Base-by-base conservation (phyloP, 2,329 filamentous ascomycete species). In the Chaetomium sp. region DNA sequence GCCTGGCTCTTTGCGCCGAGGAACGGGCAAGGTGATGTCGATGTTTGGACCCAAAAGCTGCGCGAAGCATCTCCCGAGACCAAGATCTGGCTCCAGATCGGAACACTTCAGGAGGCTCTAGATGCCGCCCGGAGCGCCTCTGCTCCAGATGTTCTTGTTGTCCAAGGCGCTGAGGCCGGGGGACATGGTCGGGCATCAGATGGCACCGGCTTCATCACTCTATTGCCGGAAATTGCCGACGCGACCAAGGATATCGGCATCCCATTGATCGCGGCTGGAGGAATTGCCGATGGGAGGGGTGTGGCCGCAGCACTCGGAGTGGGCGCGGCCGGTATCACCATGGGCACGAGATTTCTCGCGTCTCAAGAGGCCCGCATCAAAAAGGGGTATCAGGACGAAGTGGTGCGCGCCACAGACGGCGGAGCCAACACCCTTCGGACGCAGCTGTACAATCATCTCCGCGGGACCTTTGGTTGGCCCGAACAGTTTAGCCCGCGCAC, bases 271-370 rank as follows among this genome's bases (percentile, higher is more conserved):
- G 79, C 78, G 1, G 77, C 79, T 0, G 79, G 79, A 3, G 79
- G 79, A 1, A 75, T 82, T 33, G 69, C 71, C 0, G 79, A 82
- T 55, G 78, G 78, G 0, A 68, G 78, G 19, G 78, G 78, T 0
- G 69, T 75, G 0, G 76, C 75, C 6, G 78, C 79, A 0, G 75
- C 76, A 1, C 65, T 81, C 10, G 67, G 71, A 1, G 70, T 82
- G 0, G 80, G 81, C 0, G 79, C 80, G 1, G 66, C 70, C 0
- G 85, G 80, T 0, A 74, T 77, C 0, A 80, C 75, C 0, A 75
- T 88, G 72, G 86, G 86, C 0, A 88, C 85, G 0, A 74, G 83
- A 6, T 84, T 86, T 55, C 74, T 88, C 0, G 82, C 81, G 0
- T 63, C 71, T 0, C 63, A 55, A 0, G 74, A 77, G 60, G 66